Evolutionary conservation across 2,329 filamentous ascomycete genomes (phyloP), one percentile per base, ranked within the genome.

Genomic region (Didymella lethalis): DNA sequence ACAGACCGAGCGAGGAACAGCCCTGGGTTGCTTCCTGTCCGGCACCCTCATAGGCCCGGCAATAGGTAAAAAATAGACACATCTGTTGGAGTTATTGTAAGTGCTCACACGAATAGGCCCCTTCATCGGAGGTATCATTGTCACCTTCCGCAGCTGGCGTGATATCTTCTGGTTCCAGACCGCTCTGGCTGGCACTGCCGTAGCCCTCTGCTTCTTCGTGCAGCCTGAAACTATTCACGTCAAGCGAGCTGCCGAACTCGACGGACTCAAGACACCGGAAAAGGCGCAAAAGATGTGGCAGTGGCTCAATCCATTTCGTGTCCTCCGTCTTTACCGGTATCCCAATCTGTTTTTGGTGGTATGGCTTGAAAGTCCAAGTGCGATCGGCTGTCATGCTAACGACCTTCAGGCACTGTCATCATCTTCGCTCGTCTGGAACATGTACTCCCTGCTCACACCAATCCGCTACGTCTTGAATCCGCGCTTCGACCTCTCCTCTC

Each of bases 81-180:
- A 23, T 23, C 23, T 23, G 3, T 23, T 3, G 3, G 23, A 23
- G 23, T 23, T 23, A 23, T 23, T 23, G 23, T 23, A 18, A 29
- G 25, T 20, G 23, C 58, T 61, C 51, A 68, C 45, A 7, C 3
- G 87, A 0, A 81, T 90, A 68, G 89, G 90, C 1, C 85, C 86
- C 0, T 90, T 92, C 67, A 80, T 93, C 10, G 86, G 90, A 54
- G 91, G 90, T 25, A 87, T 92, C 44, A 91, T 94, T 49, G 89
- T 93, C 16, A 93, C 90, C 0, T 92, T 87, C 75, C 82, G 83
- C 7, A 85, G 83, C 2, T 94, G 91, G 91, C 83, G 89, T 18
- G 85, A 85, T 41, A 91, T 93, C 52, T 93, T 92, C 78, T 93
- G 89, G 87, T 80, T 93, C 0, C 90, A 93, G 70, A 86, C 88